phyloP scores from a whole-genome alignment of 768 basidiomycete species.

The Bullera alba region DNA sequence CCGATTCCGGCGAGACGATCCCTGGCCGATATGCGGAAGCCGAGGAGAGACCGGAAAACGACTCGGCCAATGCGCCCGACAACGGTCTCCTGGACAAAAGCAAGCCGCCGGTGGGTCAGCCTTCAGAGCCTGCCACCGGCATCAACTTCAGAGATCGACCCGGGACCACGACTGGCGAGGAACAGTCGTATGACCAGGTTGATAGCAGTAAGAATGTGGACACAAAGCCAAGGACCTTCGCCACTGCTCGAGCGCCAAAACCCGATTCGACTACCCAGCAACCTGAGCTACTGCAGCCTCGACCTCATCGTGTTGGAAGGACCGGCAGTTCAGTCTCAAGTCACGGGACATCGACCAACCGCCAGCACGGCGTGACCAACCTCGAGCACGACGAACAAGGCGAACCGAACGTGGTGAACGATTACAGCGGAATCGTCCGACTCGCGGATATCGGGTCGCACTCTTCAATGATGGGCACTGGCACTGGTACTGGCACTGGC shows the following conservation, averaged over 20 bases:
- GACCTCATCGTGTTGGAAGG: no score
- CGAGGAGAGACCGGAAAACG: slow-evolving; percentile 18
- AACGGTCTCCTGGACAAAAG: slow-evolving; percentile 26
- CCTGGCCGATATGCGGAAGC: background rate
- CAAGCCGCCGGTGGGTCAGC: slow-evolving; percentile 30
- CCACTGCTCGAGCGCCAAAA: background rate
- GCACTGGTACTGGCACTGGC: slow-evolving; percentile 8
- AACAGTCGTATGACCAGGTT: slow-evolving; percentile 1
- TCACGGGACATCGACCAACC: slow-evolving; percentile 1
- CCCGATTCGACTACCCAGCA: background rate
- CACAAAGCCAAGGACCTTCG: no score
- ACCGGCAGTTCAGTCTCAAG: slow-evolving; percentile 3
- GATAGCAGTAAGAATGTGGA: no score
- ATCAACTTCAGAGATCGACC: slow-evolving; percentile 27
- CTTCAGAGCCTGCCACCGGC: slow-evolving; percentile 8
- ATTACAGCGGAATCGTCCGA: slow-evolving; percentile 34
- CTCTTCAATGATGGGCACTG: slow-evolving; percentile 4
- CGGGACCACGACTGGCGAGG: slow-evolving; percentile 4
- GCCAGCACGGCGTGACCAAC: background rate
- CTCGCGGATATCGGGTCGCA: slow-evolving; percentile 18
- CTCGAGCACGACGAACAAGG: slow-evolving; percentile 25
- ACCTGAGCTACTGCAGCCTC: background rate
- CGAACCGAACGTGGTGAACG: slow-evolving; percentile 17
- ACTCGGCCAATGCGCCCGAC: slow-evolving; percentile 18
- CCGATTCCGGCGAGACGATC: slow-evolving; percentile 4